Conservation (phyloP, 2,329 filamentous ascomycete genomes). For the Fusarium camptoceras region DNA sequence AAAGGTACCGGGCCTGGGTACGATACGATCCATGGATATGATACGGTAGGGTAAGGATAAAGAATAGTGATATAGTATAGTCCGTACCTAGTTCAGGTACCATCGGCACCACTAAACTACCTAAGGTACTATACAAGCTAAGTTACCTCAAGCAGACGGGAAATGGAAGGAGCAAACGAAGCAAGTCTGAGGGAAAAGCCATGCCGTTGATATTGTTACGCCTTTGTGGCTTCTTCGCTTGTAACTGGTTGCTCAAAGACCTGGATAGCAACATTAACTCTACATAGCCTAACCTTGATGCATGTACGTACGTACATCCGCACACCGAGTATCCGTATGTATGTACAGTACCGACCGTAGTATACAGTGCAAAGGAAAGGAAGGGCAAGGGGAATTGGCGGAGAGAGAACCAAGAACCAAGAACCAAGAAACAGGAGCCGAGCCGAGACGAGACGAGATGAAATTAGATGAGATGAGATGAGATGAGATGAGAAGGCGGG, state of each 20-base stretch:
- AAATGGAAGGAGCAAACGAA: slow-evolving; percentile 12
- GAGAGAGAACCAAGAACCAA: not conserved
- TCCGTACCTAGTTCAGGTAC: not conserved
- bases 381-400: slow-evolving; percentile 1
- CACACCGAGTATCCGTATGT: not conserved
- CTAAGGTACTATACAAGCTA: not conserved
- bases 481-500: slow-evolving; percentile 11
- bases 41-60: not conserved
- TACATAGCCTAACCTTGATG: slow-evolving; percentile 6
- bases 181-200: slow-evolving; percentile 4
- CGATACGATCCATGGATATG: not conserved
- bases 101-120: not conserved
- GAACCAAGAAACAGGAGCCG: slow-evolving; percentile 3
- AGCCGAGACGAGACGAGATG: slow-evolving; percentile 1
- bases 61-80: not conserved
- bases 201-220: slow-evolving; percentile 14
- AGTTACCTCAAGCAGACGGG: not conserved
- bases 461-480: slow-evolving; percentile 10
- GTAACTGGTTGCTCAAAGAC: slow-evolving; percentile 20
- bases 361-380: not conserved
- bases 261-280: slow-evolving; percentile 25
- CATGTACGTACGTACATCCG: not conserved
- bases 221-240: slow-evolving; percentile 8
- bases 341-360: not conserved
- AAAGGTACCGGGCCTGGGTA: not conserved